These are phyloP conservation scores for Paramyrothecium sp. DNA, from an alignment of 2,329 filamentous ascomycete genomes.

Conservation along the genomic window DNA sequence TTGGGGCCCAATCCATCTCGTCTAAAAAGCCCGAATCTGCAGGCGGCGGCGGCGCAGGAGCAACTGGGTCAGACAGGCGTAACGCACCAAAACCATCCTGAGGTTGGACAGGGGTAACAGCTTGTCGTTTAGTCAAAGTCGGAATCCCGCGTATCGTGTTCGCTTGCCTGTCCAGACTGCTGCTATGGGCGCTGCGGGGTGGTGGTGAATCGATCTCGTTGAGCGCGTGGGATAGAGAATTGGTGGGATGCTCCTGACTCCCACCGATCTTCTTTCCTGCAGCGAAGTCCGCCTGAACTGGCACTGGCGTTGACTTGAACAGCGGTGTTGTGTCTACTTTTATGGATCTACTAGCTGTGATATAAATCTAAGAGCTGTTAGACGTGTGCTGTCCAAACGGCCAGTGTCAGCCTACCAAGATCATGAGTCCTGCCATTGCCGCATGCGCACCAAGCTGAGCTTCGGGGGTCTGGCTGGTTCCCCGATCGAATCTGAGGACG, in stretches of 20 bases:
- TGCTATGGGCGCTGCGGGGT: constrained; percentile 16
- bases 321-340: constrained; percentile 57
- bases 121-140: background rate
- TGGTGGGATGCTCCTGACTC: constrained; percentile 28
- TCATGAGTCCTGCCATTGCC: constrained; percentile 50
- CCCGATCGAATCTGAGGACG: constrained; percentile 37
- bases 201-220: constrained; percentile 29
- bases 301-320: constrained; percentile 32
- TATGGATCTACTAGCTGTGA: constrained; percentile 42
- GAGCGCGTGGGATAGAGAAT: constrained; percentile 41
- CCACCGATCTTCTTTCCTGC: constrained; percentile 16
- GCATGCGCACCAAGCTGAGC: constrained; percentile 52
- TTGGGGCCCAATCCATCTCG: constrained; percentile 75
- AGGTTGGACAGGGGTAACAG: constrained; percentile 3
- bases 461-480: constrained; percentile 33
- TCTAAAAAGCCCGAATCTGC: constrained; percentile 41
- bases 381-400: background rate
- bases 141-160: background rate
- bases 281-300: constrained; percentile 21
- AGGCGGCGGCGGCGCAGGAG: constrained; percentile 1
- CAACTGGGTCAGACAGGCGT: constrained; percentile 14
- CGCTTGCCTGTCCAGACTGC: constrained; percentile 4
- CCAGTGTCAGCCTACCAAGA: constrained; percentile 38
- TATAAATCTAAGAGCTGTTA: constrained; percentile 40
- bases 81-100: constrained; percentile 7